A percentile compares a stretch with the other conserved stretches of the same genome.
Evolutionary conservation across 2,329 filamentous ascomycete species (phyloP).

Genomic region (Fusarium staphyleae): DNA sequence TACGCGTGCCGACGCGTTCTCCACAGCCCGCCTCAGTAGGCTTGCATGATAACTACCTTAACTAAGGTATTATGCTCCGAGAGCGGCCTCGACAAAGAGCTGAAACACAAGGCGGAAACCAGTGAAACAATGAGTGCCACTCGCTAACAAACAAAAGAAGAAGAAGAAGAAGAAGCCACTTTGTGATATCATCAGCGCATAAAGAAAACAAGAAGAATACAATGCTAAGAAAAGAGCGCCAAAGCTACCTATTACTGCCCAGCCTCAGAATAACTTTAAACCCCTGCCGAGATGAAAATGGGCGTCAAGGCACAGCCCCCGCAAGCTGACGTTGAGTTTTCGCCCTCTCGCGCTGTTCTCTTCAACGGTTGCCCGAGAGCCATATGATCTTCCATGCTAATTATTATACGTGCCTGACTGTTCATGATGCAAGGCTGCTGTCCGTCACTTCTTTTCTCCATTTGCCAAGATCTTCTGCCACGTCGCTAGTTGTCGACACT

Average conservation of each 20-base stretch:
- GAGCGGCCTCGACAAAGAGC: neutral
- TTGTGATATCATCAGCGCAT: constrained; percentile 5
- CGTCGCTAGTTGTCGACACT: neutral
- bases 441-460: neutral
- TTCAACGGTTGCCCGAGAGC: neutral
- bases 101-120: neutral
- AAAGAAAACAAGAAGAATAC: neutral
- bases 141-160: too few species aligned
- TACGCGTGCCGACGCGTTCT: constrained; percentile 31
- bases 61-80: too few species aligned
- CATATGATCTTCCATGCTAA: constrained; percentile 13
- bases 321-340: constrained; percentile 41
- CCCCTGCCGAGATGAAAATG: constrained; percentile 26
- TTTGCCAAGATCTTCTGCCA: neutral
- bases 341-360: constrained; percentile 15
- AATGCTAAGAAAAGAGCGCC: neutral
- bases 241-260: neutral
- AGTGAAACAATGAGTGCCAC: too few species aligned
- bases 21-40: constrained; percentile 19
- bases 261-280: constrained; percentile 2
- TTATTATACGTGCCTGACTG: neutral
- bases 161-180: too few species aligned
- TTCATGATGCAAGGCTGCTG: neutral
- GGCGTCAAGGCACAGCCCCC: constrained; percentile 31
- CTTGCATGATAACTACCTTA: too few species aligned